Percentiles rank a stretch among this genome's conserved stretches.
These are phyloP conservation scores for Thalassiosira livingstoniorum DNA, from an alignment of 352 stramenopile genomes.

Conservation along the genomic window DNA sequence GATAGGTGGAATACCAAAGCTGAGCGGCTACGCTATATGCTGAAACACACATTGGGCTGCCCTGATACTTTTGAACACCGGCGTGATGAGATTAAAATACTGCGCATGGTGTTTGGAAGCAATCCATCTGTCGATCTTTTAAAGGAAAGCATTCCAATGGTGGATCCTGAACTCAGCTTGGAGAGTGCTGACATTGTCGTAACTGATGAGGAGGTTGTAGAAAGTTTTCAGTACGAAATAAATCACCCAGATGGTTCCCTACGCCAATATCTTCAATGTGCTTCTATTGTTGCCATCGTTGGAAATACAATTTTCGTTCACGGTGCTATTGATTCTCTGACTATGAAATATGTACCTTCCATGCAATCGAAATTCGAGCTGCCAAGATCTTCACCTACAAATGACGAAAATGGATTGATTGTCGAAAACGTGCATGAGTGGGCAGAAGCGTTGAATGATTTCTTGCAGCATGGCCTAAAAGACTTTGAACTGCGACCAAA, in stretches of 20 bases:
- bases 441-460: conserved; percentile 87
- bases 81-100: conserved; percentile 84
- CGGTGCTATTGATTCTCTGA: conserved; percentile 86
- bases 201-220: conserved; percentile 87
- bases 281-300: conserved; percentile 87
- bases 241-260: conserved; percentile 84
- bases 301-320: conserved; percentile 93
- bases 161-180: conserved; percentile 7
- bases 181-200: conserved; percentile 56
- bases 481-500: conserved; percentile 88
- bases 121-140: conserved; percentile 16
- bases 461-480: conserved; percentile 86
- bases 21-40: conserved; percentile 90
- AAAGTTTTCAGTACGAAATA: conserved; percentile 88
- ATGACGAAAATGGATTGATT: conserved; percentile 41
- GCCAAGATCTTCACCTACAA: conserved; percentile 75
- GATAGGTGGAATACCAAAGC: conserved; percentile 62
- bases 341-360: conserved; percentile 87
- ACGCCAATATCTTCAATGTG: conserved; percentile 88
- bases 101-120: conserved; percentile 34
- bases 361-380: conserved; percentile 64
- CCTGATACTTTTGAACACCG: conserved; percentile 91
- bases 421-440: conserved; percentile 70
- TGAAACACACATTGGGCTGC: conserved; percentile 91
- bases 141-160: conserved; percentile 10